A percentile compares a stretch with the other conserved stretches of the same genome.
Conservation (phyloP, 2,329 filamentous ascomycete genomes). For the Microdochium bolleyi region DNA sequence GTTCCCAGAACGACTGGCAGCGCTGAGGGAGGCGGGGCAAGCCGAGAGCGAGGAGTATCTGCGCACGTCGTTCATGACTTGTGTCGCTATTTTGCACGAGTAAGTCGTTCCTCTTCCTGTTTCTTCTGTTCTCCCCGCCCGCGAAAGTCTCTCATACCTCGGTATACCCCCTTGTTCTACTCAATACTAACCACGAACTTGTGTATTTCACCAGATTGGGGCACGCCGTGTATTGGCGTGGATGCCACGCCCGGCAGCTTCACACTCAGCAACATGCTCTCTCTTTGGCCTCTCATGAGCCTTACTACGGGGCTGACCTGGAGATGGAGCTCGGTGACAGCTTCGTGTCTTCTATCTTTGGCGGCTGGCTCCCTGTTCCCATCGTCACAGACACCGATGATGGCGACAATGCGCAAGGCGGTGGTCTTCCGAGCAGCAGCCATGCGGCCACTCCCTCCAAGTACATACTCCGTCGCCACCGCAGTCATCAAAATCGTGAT, state of each 20-base stretch:
- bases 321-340: constrained; percentile 27
- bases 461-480: not conserved
- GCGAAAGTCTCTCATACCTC: no score
- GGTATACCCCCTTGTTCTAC: no score
- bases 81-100: constrained; percentile 24
- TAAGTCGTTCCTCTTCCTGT: constrained; percentile 8
- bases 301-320: constrained; percentile 24
- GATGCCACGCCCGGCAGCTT: constrained; percentile 16
- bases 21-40: constrained; percentile 13
- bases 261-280: constrained; percentile 6
- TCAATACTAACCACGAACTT: no score
- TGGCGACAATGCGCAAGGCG: no score
- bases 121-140: not conserved
- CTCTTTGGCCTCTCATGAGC: constrained; percentile 9
- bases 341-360: constrained; percentile 24
- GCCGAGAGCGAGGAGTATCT: constrained; percentile 20
- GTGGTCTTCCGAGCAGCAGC: not conserved
- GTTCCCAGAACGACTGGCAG: constrained; percentile 16
- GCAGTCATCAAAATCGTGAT: not conserved
- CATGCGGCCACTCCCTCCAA: not conserved
- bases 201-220: constrained; percentile 18
- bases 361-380: constrained; percentile 22
- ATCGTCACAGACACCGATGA: constrained; percentile 2
- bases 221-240: constrained; percentile 23
- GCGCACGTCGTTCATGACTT: constrained; percentile 23